Evolutionary conservation across 495 filamentous ascomycete species (phyloP).

Genomic region (Hypoxylon perforatum): DNA sequence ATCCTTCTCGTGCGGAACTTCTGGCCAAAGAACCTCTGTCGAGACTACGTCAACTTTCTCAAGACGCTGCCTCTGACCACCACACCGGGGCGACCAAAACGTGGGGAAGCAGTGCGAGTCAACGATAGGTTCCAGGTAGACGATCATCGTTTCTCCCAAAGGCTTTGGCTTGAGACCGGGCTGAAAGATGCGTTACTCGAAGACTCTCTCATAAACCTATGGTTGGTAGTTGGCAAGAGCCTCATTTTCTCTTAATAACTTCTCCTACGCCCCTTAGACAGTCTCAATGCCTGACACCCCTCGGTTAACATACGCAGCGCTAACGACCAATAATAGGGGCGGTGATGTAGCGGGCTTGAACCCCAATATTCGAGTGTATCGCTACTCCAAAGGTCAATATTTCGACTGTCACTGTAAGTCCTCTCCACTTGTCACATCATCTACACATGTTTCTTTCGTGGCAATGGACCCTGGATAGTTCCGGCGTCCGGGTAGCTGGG

Average conservation of each 20-base stretch:
- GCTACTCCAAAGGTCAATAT: slow-evolving; percentile 88
- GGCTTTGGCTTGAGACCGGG: slow-evolving; percentile 74
- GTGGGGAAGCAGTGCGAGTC: slow-evolving; percentile 84
- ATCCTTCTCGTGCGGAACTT: slow-evolving; percentile 82
- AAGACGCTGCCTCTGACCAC: slow-evolving; percentile 78
- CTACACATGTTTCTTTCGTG: slow-evolving; percentile 9
- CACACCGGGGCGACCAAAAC: slow-evolving; percentile 85
- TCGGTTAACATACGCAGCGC: background rate
- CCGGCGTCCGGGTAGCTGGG: background rate
- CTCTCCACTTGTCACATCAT: slow-evolving; percentile 9
- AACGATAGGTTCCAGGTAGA: slow-evolving; percentile 92
- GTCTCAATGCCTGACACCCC: slow-evolving; percentile 26
- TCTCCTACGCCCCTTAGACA: background rate
- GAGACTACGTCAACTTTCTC: slow-evolving; percentile 82
- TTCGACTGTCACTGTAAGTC: slow-evolving; percentile 87
- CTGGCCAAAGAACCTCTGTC: slow-evolving; percentile 82
- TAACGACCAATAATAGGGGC: slow-evolving; percentile 68
- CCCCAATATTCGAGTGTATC: slow-evolving; percentile 89
- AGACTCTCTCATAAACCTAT: slow-evolving; percentile 44
- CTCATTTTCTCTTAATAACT: slow-evolving; percentile 11
- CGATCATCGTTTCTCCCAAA: slow-evolving; percentile 78
- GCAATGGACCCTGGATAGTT: background rate
- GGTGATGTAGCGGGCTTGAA: slow-evolving; percentile 88
- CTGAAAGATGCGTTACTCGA: slow-evolving; percentile 61
- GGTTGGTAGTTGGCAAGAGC: slow-evolving; percentile 46